Base-by-base conservation (phyloP, 2,329 filamentous ascomycete species). In the Pseudogymnoascus pannorum region DNA sequence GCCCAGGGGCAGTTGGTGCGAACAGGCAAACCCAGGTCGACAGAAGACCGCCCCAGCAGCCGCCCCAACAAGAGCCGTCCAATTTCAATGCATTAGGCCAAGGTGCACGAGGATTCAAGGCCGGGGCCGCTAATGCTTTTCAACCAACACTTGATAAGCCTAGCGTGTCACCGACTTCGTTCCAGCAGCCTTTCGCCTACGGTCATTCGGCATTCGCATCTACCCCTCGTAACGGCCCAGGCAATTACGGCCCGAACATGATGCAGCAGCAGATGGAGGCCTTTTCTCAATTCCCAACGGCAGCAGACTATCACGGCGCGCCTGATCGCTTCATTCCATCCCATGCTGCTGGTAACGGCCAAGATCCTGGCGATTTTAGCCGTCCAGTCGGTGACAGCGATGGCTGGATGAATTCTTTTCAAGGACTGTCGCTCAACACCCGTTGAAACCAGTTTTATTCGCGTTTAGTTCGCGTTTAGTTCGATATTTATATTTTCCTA, bases 371-470 rank as follows among this genome's bases (percentile, higher is more conserved):
- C 16, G 77, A 79, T 8, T 71, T 74, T 81, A 62, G 71, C 73
- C 58, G 72, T 73, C 29, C 79, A 79, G 68, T 76, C 67, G 54
- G 68, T 67, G 22, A 74, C 69, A 69, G 67, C 14, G 73, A 79
- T 57, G 86, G 88, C 58, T 89, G 87, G 86, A 75, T 80, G 24
- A 76, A 77, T 60, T 75, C 80, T 5, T 90, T 91, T 71, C 87
- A 91, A 71, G 83, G 87, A 8, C 76, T 92, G 16, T 92, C 88
- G 2, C 80, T 92, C 65, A 88, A 88, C 69, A 68, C 64, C 59
- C 70, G 69, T 33, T 72, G 68, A 61, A n/a, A 58, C 29, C 29
- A 58, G 40, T 26, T 14, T 16, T 29, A 51, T 54, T 54, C 48
- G 48, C 26, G 26, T 54, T n/a, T n/a, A n/a, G n/a, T n/a, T n/a